These are phyloP conservation scores for Calonectria naviculata DNA, from an alignment of 2,329 filamentous ascomycete genomes.

Conservation along the genomic window DNA sequence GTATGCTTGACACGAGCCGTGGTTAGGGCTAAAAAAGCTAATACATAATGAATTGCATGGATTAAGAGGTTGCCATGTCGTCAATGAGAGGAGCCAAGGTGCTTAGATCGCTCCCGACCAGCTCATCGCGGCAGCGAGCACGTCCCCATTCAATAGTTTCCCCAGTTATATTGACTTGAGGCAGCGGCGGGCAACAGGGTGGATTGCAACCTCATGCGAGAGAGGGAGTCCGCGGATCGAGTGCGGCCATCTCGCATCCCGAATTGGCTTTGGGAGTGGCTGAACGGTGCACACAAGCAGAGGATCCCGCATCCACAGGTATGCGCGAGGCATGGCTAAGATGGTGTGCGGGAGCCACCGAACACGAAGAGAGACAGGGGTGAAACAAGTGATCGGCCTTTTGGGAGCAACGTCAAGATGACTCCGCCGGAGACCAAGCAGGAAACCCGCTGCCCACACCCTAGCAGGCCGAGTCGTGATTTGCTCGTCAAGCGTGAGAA, in stretches of 20 bases:
- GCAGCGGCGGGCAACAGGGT: not conserved
- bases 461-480: constrained; percentile 1
- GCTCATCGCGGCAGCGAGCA: not conserved
- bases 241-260: constrained; percentile 10
- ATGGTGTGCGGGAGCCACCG: constrained; percentile 46
- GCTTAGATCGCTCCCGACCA: constrained; percentile 2
- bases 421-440: not conserved
- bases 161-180: not conserved
- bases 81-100: constrained; percentile 3
- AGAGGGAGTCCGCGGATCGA: constrained; percentile 2
- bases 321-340: constrained; percentile 23
- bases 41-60: not conserved
- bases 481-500: not conserved
- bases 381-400: constrained; percentile 16
- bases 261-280: not conserved
- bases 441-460: constrained; percentile 1
- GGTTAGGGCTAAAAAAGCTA: not conserved
- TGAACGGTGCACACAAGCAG: not conserved
- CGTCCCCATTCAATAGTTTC: not conserved
- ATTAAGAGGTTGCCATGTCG: not conserved
- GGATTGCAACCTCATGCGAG: not conserved
- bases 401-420: constrained; percentile 23
- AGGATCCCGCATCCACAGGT: not conserved
- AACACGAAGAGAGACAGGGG: constrained; percentile 44
- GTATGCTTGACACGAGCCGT: not conserved